phyloP scores from a whole-genome alignment of 2,329 filamentous ascomycete species.

The Calonectria multiphialidica region DNA sequence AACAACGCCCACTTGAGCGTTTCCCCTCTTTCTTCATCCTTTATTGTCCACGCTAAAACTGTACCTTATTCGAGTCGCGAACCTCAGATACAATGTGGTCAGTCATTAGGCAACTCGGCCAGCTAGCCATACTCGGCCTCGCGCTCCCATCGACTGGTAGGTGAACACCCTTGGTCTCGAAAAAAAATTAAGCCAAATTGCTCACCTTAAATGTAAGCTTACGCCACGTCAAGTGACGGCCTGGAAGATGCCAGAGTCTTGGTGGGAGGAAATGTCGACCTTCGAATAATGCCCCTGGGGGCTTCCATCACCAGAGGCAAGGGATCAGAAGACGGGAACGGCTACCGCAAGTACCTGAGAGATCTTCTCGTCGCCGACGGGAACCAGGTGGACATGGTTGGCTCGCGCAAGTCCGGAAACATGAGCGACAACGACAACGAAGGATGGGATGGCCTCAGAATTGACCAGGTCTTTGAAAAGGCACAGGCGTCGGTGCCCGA shows the following conservation, averaged over 20 bases:
- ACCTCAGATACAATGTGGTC: constrained; percentile 1
- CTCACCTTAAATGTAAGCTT: constrained; percentile 4
- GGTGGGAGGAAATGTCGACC: constrained; percentile 25
- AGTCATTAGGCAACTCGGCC: constrained; percentile 14
- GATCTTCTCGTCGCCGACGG: constrained; percentile 47
- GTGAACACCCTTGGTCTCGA: constrained; percentile 33
- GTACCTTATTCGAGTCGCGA: background rate
- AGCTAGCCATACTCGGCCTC: constrained; percentile 40
- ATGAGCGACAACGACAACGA: constrained; percentile 59
- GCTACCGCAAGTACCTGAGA: constrained; percentile 52
- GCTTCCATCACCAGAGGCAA: constrained; percentile 57
- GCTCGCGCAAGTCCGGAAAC: constrained; percentile 50
- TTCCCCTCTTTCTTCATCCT: background rate
- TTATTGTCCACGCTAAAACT: background rate
- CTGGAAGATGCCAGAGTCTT: constrained; percentile 1
- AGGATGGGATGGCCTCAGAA: constrained; percentile 56
- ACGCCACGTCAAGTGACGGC: background rate
- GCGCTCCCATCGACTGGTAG: constrained; percentile 31
- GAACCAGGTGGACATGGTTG: constrained; percentile 55
- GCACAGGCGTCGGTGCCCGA: constrained; percentile 46
- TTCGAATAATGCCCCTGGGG: constrained; percentile 58
- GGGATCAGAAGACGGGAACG: constrained; percentile 52
- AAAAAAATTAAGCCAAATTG: background rate
- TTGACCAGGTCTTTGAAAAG: constrained; percentile 53
- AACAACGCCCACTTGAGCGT: background rate